phyloP scores from a whole-genome alignment of 1,139 yeast genomes.

The Yamadazyma dushanensis region DNA sequence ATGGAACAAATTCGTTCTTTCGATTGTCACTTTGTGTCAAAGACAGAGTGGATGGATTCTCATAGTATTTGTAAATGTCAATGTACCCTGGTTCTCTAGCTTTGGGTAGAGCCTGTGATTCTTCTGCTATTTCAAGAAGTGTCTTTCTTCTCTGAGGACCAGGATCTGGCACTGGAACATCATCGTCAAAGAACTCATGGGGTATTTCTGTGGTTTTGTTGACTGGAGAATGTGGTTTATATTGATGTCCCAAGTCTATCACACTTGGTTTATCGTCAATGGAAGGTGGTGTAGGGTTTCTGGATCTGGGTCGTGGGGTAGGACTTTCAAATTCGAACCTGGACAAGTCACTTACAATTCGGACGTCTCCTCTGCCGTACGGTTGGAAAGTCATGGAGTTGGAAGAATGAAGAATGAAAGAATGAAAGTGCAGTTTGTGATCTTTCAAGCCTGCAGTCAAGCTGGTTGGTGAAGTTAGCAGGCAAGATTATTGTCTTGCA shows the following conservation, averaged over 20 bases:
- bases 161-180: constrained; percentile 12
- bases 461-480: too few species aligned
- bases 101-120: constrained; percentile 10
- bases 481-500: neutral
- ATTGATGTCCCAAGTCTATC: constrained; percentile 1
- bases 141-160: constrained; percentile 14
- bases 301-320: constrained; percentile 24
- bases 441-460: too few species aligned
- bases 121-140: constrained; percentile 18
- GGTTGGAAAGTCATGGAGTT: constrained; percentile 24
- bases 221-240: neutral
- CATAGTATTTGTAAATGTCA: constrained; percentile 23
- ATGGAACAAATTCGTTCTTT: constrained; percentile 13
- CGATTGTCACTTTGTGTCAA: constrained; percentile 8
- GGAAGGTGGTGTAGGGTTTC: constrained; percentile 31
- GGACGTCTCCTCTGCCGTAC: constrained; percentile 21
- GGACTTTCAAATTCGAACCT: constrained; percentile 27
- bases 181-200: constrained; percentile 12
- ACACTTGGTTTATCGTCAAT: constrained; percentile 13
- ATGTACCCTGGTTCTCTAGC: constrained; percentile 12
- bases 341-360: constrained; percentile 33
- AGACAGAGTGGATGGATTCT: constrained; percentile 15
- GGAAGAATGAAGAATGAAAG: neutral
- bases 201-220: constrained; percentile 9
- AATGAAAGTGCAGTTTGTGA: too few species aligned